Conservation (phyloP, 106 monocot genomes). For the Xerophyta viscosa region DNA sequence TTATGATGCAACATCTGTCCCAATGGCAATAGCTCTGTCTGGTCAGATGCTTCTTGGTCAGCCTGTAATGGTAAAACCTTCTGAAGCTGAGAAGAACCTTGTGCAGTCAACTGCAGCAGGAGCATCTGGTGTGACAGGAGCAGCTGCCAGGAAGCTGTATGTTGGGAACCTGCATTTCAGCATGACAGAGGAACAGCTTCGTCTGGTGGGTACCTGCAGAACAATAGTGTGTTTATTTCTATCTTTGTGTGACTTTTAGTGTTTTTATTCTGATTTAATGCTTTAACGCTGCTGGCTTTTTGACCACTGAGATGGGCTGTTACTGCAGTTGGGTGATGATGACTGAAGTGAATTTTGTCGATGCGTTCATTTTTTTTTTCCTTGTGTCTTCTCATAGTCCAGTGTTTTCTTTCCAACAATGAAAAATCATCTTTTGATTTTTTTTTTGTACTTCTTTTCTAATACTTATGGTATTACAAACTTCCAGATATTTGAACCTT, state of each 20-base stretch:
- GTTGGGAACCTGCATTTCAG: constrained; percentile 81
- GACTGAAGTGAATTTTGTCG: too few species aligned
- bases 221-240: too few species aligned
- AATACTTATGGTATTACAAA: background rate
- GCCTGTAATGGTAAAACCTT: constrained; percentile 88
- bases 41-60: constrained; percentile 80
- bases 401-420: too few species aligned
- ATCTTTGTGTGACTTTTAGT: too few species aligned
- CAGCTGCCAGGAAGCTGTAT: constrained; percentile 70
- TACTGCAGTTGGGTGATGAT: too few species aligned
- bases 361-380: too few species aligned
- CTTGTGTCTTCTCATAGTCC: too few species aligned
- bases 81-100: constrained; percentile 93
- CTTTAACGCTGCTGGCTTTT: too few species aligned
- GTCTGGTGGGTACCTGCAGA: constrained; percentile 50
- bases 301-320: too few species aligned
- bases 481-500: constrained; percentile 74
- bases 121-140: constrained; percentile 15
- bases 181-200: constrained; percentile 72
- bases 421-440: too few species aligned
- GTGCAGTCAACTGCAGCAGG: constrained; percentile 47
- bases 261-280: too few species aligned
- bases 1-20: constrained; percentile 76
- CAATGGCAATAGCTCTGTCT: constrained; percentile 53
- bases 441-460: background rate